Evolutionary conservation across 768 basidiomycete genomes (phyloP), one percentile per base, ranked within the genome.

Genomic region (Hypholoma fasciculare): DNA sequence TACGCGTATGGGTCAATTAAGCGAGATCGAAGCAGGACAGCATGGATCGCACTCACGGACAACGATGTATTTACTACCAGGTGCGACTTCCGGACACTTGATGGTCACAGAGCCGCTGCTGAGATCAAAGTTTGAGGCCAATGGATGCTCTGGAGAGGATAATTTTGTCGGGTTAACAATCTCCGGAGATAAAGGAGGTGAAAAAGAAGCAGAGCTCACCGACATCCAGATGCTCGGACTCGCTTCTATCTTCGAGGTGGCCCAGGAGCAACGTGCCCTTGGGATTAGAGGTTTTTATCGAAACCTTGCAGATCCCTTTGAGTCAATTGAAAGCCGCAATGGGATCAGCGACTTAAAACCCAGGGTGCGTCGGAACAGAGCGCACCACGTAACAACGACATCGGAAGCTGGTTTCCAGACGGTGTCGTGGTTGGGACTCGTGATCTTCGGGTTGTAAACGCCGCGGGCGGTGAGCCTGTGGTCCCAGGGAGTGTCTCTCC

Each of bases 91-190:
- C 1, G 85, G 85, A 19, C 86, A 80, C 1, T 55, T 67, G 57
- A 87, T 60, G 3, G 63, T 49, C 3, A 74, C 73, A n/a, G 56
- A 56, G 16, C 85, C 84, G n/a, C 67, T 58, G 27, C 59, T 61
- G 56, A 89, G 67, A 44, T 78, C 70, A 64, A 87, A 77, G 40
- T 70, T 67, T 2, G 69, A 54, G 2, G 81, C 84, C 49, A 88
- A 74, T 7, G 86, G 85, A 49, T 79, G 59, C 1, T 69, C 86
- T 86, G 49, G 51, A 46, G 5, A 38, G 40, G n/a, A 49, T 49
- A 16, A 43, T 48, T 50, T 7, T 20, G 56, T 62, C 50, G 49
- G 54, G 49, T 54, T 36, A 60, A 49, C 43, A 38, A 42, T 58
- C 40, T 61, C 61, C 57, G 54, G 52, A 54, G 49, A 57, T 52